Conservation (phyloP, 495 filamentous ascomycete species). For the Penicillium turbatum region DNA sequence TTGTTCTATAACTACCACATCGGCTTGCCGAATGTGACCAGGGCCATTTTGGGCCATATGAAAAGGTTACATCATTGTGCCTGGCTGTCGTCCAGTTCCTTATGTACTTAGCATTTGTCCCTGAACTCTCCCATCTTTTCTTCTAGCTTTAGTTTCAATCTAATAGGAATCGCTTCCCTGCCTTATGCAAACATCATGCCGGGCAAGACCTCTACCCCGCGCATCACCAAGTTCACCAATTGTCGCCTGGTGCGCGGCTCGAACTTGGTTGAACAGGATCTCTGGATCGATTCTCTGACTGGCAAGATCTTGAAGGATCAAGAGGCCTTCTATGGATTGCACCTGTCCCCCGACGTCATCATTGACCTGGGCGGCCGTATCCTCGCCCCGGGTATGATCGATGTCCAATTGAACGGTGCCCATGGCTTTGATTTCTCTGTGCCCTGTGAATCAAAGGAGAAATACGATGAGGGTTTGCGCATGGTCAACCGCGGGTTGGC, state of each 20-base stretch:
- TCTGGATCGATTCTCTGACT: slow-evolving; percentile 71
- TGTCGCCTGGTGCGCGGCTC: slow-evolving; percentile 64
- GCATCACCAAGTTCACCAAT: slow-evolving; percentile 81
- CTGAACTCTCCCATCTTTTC: not conserved
- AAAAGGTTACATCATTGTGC: slow-evolving; percentile 27
- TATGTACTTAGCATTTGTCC: slow-evolving; percentile 7
- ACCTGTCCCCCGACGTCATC: slow-evolving; percentile 47
- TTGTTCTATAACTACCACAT: slow-evolving; percentile 21
- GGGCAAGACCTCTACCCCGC: slow-evolving; percentile 35
- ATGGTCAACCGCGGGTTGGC: slow-evolving; percentile 64
- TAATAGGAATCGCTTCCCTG: not conserved
- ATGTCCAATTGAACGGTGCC: slow-evolving; percentile 81
- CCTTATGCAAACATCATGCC: slow-evolving; percentile 26
- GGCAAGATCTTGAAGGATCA: slow-evolving; percentile 75
- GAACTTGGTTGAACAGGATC: slow-evolving; percentile 62
- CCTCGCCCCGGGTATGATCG: slow-evolving; percentile 75
- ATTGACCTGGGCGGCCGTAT: slow-evolving; percentile 76
- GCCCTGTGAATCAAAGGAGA: slow-evolving; percentile 54
- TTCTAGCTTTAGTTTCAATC: not conserved
- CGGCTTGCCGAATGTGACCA: slow-evolving; percentile 30
- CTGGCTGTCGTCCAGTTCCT: not conserved
- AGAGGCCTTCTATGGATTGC: slow-evolving; percentile 67
- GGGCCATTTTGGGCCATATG: not conserved
- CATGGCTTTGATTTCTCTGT: slow-evolving; percentile 84
- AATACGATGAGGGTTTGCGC: slow-evolving; percentile 62